These are phyloP conservation scores for Lithohypha guttulata DNA, from an alignment of 2,329 filamentous ascomycete species.

Conservation along the genomic window DNA sequence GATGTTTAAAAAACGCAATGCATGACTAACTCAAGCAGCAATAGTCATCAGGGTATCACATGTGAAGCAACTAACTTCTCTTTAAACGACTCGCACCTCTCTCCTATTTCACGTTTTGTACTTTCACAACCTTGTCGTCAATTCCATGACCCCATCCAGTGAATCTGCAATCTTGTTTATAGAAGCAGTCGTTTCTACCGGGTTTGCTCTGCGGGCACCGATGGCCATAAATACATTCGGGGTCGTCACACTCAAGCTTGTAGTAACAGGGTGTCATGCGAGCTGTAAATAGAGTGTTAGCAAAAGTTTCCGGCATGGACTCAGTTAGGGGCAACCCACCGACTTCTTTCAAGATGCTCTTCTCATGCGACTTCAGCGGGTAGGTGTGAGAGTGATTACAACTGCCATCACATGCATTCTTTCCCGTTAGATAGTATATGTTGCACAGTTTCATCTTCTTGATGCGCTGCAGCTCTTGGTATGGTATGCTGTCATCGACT, in stretches of 20 bases:
- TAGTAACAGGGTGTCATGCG: constrained; percentile 53
- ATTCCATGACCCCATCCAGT: constrained; percentile 46
- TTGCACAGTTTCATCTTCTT: constrained; percentile 56
- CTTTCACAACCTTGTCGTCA: constrained; percentile 46
- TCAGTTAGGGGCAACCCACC: neutral
- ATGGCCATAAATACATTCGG: constrained; percentile 54
- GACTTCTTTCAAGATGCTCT: constrained; percentile 45
- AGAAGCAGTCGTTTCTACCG: constrained; percentile 46
- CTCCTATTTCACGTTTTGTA: constrained; percentile 29
- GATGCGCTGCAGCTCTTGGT: constrained; percentile 47
- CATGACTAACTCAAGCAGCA: neutral
- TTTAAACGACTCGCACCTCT: neutral
- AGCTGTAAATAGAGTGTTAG: constrained; percentile 27
- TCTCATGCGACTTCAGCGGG: constrained; percentile 43
- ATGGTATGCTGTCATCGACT: constrained; percentile 38
- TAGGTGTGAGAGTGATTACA: constrained; percentile 49
- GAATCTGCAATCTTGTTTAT: constrained; percentile 49
- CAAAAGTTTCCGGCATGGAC: neutral
- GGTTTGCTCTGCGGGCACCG: constrained; percentile 46
- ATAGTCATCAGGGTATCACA: constrained; percentile 3
- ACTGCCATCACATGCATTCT: constrained; percentile 43
- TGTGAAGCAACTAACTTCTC: neutral
- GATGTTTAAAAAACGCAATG: neutral
- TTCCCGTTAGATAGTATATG: constrained; percentile 45
- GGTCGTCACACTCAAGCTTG: constrained; percentile 47